Evolutionary conservation across 2,329 filamentous ascomycete species (phyloP), one percentile per base, ranked within the genome.

Genomic region (Clarireedia paspali): DNA sequence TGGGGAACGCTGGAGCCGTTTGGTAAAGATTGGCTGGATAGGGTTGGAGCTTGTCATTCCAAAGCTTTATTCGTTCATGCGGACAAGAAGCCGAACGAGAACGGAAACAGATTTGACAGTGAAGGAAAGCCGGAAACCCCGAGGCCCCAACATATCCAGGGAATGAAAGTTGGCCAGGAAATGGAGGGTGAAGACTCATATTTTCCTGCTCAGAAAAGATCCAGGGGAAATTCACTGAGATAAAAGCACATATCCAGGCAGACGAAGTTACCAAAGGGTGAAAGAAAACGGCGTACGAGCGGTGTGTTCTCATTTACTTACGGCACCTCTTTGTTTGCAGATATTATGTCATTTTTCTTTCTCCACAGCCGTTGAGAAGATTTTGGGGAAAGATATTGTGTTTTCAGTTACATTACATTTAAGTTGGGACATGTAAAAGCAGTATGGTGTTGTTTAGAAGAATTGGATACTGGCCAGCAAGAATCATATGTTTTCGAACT

Each of bases 1-100:
- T 47, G 48, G 34, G 27, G 46, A 9, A 63, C 61, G 1, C 17
- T 59, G 40, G 58, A 34, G 24, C 61, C 61, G 5, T 61, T 61
- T 50, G 47, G 26, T 4, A 56, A 55, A 30, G 49, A 58, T 26
- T 52, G 48, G 54, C n/a, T 63, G 17, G 30, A 51, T 23, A 39
- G 38, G 4, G 50, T 50, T 27, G 53, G 53, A 3, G 45, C 44
- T 36, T 34, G 10, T 34, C 10, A 34, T 12, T 34, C 30, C 12
- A 12, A 14, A 4, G 30, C 10, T 34, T 3, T 12, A 34, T 34
- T 12, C 5, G 30, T 9, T 34, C 30, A 9, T 34, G 20, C 38
- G 17, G 53, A 55, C 9, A 47, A 39, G 4, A 30, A 50, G 15
- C 47, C 20, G 2, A 12, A 27, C 9, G 15, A 38, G 38, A 15